Percentiles rank a stretch among this genome's conserved stretches.
Conservation (phyloP, 306 rosid species). For the Rosa persica region DNA sequence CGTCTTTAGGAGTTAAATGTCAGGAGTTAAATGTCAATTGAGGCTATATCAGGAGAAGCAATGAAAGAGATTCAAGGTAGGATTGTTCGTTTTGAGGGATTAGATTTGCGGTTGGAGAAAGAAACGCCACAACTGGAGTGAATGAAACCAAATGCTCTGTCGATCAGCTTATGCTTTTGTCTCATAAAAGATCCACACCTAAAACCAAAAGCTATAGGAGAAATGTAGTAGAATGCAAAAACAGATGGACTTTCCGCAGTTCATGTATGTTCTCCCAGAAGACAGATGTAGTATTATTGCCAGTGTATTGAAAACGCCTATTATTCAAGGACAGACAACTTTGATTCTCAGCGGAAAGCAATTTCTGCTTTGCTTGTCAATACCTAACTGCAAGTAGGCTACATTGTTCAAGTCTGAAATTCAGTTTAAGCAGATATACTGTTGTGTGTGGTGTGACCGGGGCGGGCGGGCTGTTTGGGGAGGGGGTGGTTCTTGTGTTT, state of each 20-base stretch:
- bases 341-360: neutral
- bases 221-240: slow-evolving; percentile 36
- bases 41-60: neutral
- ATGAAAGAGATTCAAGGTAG: slow-evolving; percentile 73
- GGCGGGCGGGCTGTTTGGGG: too few species aligned
- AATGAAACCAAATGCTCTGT: slow-evolving; percentile 54
- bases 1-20: neutral
- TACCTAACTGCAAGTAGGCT: neutral
- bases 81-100: slow-evolving; percentile 54
- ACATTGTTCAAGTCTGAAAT: neutral
- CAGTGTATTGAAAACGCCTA: neutral
- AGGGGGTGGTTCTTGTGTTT: too few species aligned
- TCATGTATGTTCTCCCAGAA: neutral
- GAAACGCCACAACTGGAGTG: slow-evolving; percentile 71
- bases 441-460: too few species aligned
- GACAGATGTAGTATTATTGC: neutral
- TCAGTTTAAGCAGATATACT: too few species aligned
- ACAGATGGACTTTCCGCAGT: slow-evolving; percentile 22
- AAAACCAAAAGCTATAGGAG: slow-evolving; percentile 30
- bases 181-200: slow-evolving; percentile 35
- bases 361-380: neutral
- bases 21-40: too few species aligned
- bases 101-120: slow-evolving; percentile 76
- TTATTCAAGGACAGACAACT: neutral
- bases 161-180: slow-evolving; percentile 68